Percentiles rank a stretch among this genome's conserved stretches.
phyloP scores from a whole-genome alignment of 441 rosid genomes.

The Theobroma grandiflorum region DNA sequence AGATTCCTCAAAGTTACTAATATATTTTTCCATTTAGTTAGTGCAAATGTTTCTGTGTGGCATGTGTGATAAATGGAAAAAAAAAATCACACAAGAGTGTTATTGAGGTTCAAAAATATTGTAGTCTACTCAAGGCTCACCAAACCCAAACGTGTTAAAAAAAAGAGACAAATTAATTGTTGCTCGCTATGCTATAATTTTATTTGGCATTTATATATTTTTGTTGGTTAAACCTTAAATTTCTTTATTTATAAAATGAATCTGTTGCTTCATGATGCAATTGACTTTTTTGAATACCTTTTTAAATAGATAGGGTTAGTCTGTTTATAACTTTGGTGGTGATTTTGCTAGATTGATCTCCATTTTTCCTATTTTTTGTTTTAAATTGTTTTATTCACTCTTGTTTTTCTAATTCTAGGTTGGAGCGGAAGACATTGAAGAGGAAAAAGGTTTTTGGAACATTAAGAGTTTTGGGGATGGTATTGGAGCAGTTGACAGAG shows the following conservation, averaged over 20 bases:
- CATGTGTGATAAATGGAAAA: background rate
- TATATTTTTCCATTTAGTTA: background rate
- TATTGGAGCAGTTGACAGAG: conserved; percentile 78
- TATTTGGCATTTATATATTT: conserved; percentile 7
- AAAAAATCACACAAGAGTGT: background rate
- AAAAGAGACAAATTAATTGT: background rate
- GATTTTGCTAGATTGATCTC: conserved; percentile 2
- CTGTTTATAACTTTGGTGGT: background rate
- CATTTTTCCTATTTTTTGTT: conserved; percentile 9
- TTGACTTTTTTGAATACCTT: background rate
- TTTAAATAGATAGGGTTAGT: background rate
- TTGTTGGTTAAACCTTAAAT: conserved; percentile 2
- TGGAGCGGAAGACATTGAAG: conserved; percentile 85
- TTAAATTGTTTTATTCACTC: background rate
- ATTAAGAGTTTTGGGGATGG: conserved; percentile 83
- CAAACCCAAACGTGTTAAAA: background rate
- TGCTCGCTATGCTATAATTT: conserved; percentile 2
- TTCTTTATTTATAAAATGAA: background rate
- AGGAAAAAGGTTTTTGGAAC: conserved; percentile 90
- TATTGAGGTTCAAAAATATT: background rate
- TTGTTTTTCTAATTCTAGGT: conserved; percentile 51
- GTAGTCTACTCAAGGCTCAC: conserved; percentile 4
- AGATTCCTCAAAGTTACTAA: background rate
- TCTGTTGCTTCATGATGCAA: background rate
- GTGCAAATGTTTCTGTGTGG: background rate